Percentiles rank a stretch among this genome's conserved stretches.
Conservation (phyloP, 768 basidiomycete species). For the Cystobasidium tubakii region DNA sequence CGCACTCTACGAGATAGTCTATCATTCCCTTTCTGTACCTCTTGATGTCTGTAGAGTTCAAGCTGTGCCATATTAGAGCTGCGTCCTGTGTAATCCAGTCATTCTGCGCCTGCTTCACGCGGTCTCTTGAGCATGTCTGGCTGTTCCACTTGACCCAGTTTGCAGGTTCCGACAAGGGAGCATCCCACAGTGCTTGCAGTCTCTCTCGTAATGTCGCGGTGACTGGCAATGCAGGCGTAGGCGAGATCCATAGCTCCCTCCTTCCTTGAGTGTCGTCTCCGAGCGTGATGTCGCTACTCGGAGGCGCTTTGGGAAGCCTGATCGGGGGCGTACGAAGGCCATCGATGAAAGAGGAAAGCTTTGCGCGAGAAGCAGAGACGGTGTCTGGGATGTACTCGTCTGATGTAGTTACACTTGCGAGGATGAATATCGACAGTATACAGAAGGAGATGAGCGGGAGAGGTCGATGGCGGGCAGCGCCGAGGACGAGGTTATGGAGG, state of each 20-base stretch:
- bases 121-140: conserved; percentile 39
- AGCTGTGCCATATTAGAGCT: conserved; percentile 48
- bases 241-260: conserved; percentile 32
- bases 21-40: conserved; percentile 28
- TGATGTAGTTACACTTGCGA: conserved; percentile 3
- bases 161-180: conserved; percentile 50
- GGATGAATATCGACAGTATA: not conserved
- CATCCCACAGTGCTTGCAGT: conserved; percentile 48
- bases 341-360: not conserved
- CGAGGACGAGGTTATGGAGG: not conserved
- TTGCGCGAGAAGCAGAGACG: conserved; percentile 5
- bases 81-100: conserved; percentile 45
- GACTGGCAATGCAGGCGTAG: conserved; percentile 46
- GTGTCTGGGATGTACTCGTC: conserved; percentile 12
- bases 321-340: not conserved
- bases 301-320: conserved; percentile 19
- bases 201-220: conserved; percentile 49
- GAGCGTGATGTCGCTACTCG: conserved; percentile 20
- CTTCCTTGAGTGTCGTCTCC: not conserved
- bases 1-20: conserved; percentile 7
- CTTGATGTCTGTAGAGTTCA: conserved; percentile 38
- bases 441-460: not conserved
- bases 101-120: conserved; percentile 34
- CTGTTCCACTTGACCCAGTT: conserved; percentile 49
- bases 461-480: not conserved